Conservation (phyloP, 148 eudicot genomes). For the Amaranthus hypochondriacus region DNA sequence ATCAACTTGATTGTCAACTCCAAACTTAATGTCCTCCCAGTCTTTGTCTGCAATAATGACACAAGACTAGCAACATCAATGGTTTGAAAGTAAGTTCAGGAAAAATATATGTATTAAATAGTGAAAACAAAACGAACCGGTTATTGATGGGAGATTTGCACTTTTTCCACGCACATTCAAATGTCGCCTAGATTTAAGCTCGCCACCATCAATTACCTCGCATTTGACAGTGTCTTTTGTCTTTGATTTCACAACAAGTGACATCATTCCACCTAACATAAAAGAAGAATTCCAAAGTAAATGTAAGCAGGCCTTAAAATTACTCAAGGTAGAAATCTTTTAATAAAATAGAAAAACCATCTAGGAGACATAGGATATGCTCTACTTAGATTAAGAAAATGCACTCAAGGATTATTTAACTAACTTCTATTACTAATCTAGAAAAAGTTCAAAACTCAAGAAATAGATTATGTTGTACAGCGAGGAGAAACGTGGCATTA, state of each 20-base stretch:
- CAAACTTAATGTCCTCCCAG: conserved; percentile 99
- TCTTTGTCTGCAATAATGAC: conserved; percentile 64
- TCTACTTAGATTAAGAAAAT: background rate
- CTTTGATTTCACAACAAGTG: conserved; percentile 75
- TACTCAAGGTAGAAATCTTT: background rate
- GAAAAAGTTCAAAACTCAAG: background rate
- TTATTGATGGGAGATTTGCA: conserved; percentile 95
- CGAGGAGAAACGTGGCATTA: background rate
- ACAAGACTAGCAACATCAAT: background rate
- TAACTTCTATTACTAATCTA: background rate
- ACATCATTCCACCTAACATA: conserved; percentile 89
- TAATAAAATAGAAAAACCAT: background rate
- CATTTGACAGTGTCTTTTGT: conserved; percentile 75
- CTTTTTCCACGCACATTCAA: conserved; percentile 97
- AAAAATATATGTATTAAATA: background rate
- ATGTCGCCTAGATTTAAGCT: conserved; percentile 86
- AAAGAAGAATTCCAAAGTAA: conserved; percentile 2
- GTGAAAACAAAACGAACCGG: conserved; percentile 46
- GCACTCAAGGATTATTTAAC: background rate
- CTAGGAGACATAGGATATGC: background rate
- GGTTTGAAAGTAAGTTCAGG: background rate
- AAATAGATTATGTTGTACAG: background rate
- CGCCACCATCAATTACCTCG: conserved; percentile 91
- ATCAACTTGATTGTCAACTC: conserved; percentile 91
- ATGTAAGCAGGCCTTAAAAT: background rate